phyloP scores from a whole-genome alignment of 306 rosid genomes.

The Heteromeles arbutifolia region DNA sequence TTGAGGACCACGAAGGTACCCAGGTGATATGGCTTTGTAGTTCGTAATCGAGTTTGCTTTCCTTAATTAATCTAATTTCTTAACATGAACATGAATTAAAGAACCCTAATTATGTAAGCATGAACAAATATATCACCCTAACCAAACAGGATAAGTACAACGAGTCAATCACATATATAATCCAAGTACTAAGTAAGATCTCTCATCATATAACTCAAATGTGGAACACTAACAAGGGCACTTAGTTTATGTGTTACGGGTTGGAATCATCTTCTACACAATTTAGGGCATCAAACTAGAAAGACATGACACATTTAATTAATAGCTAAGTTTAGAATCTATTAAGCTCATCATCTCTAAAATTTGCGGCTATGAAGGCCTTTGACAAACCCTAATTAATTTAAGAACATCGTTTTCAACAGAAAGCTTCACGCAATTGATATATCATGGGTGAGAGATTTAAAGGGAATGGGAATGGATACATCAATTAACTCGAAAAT shows the following conservation, averaged over 20 bases:
- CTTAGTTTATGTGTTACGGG: constrained; percentile 30
- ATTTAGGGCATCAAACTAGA: constrained; percentile 10
- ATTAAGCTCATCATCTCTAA: neutral
- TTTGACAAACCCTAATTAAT: constrained; percentile 3
- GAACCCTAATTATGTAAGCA: neutral
- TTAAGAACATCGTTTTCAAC: constrained; percentile 24
- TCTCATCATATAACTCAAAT: neutral
- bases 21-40: neutral
- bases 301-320: neutral
- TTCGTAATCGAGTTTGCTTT: neutral
- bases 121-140: neutral
- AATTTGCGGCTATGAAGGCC: constrained; percentile 23
- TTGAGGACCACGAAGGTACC: neutral
- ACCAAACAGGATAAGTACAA: neutral
- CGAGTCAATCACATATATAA: neutral
- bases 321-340: neutral
- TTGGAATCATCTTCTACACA: constrained; percentile 27
- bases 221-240: constrained; percentile 32
- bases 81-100: neutral
- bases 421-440: constrained; percentile 51
- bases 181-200: neutral
- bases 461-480: neutral
- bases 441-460: neutral
- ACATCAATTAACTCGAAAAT: neutral
- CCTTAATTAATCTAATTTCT: neutral